A percentile compares a stretch with the other conserved stretches of the same genome.
phyloP scores from a whole-genome alignment of 2,329 filamentous ascomycete species.

The Fusarium newnesense region DNA sequence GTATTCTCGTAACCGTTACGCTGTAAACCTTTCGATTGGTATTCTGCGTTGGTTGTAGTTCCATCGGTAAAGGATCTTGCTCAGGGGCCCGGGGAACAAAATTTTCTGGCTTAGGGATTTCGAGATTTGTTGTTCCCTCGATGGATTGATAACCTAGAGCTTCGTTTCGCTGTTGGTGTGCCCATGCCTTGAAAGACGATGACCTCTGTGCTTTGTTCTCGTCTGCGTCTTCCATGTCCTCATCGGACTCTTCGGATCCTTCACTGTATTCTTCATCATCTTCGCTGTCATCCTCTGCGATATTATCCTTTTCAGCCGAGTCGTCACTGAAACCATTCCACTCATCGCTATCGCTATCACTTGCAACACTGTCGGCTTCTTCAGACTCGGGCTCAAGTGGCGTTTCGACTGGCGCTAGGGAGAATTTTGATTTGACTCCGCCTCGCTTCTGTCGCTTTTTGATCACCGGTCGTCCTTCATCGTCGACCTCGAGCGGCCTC shows the following conservation, averaged over 20 bases:
- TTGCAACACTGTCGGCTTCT: slow-evolving; percentile 40
- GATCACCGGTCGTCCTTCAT: slow-evolving; percentile 82
- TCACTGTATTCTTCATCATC: slow-evolving; percentile 44
- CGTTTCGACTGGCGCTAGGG: slow-evolving; percentile 55
- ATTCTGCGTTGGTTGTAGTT: slow-evolving; percentile 70
- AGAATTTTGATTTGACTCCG: slow-evolving; percentile 66
- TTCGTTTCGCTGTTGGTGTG: slow-evolving; percentile 84
- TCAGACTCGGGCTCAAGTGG: slow-evolving; percentile 46
- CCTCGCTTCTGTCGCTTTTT: slow-evolving; percentile 82
- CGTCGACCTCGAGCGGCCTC: slow-evolving; percentile 82
- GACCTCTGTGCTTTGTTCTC: slow-evolving; percentile 49
- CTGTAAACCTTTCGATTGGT: slow-evolving; percentile 78
- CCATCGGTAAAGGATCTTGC: slow-evolving; percentile 75
- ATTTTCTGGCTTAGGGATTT: slow-evolving; percentile 66
- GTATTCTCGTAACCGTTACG: slow-evolving; percentile 74
- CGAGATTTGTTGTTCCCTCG: slow-evolving; percentile 54
- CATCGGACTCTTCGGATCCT: slow-evolving; percentile 45
- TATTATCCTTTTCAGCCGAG: slow-evolving; percentile 47
- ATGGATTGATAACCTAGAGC: slow-evolving; percentile 73
- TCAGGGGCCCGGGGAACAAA: slow-evolving; percentile 76
- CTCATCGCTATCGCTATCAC: slow-evolving; percentile 55
- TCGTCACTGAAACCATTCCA: slow-evolving; percentile 72
- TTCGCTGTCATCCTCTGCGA: slow-evolving; percentile 36
- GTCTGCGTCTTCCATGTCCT: slow-evolving; percentile 46
- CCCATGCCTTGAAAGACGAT: slow-evolving; percentile 93